phyloP scores from a whole-genome alignment of 371 early-diverging fungal genomes.

The Choanephora cucurbitarum region DNA sequence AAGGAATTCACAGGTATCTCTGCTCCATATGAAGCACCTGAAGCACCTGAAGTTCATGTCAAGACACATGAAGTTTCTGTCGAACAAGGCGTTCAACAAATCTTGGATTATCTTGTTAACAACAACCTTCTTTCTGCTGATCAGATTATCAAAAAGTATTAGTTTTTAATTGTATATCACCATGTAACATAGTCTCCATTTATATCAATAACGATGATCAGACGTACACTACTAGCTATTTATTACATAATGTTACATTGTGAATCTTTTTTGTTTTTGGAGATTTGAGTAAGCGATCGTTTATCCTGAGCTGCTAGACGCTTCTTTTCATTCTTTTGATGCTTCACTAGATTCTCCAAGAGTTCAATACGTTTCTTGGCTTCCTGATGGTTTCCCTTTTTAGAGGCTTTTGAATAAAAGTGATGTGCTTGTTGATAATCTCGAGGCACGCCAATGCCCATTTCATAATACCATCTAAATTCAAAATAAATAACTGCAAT shows the following conservation, averaged over 20 bases:
- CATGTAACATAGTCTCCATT: not conserved
- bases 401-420: slow-evolving; percentile 36
- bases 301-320: slow-evolving; percentile 10
- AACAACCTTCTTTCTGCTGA: slow-evolving; percentile 29
- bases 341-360: slow-evolving; percentile 17
- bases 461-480: slow-evolving; percentile 52
- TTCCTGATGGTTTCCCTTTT: slow-evolving; percentile 31
- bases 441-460: slow-evolving; percentile 43
- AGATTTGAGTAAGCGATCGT: not conserved
- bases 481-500: not conserved
- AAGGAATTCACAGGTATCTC: slow-evolving; percentile 94
- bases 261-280: slow-evolving; percentile 10
- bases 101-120: slow-evolving; percentile 42
- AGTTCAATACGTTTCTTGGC: slow-evolving; percentile 13
- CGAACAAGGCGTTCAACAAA: slow-evolving; percentile 64
- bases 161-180: slow-evolving; percentile 6
- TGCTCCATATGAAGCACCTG: slow-evolving; percentile 90
- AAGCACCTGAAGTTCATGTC: slow-evolving; percentile 83
- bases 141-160: slow-evolving; percentile 24
- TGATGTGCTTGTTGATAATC: slow-evolving; percentile 34
- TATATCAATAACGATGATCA: not conserved
- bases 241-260: slow-evolving; percentile 21
- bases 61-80: slow-evolving; percentile 73
- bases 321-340: slow-evolving; percentile 17
- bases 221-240: not conserved